A percentile compares a stretch with the other conserved stretches of the same genome.
Conservation (phyloP, 208 protist species). For the Tritrichomonas musculus region DNA sequence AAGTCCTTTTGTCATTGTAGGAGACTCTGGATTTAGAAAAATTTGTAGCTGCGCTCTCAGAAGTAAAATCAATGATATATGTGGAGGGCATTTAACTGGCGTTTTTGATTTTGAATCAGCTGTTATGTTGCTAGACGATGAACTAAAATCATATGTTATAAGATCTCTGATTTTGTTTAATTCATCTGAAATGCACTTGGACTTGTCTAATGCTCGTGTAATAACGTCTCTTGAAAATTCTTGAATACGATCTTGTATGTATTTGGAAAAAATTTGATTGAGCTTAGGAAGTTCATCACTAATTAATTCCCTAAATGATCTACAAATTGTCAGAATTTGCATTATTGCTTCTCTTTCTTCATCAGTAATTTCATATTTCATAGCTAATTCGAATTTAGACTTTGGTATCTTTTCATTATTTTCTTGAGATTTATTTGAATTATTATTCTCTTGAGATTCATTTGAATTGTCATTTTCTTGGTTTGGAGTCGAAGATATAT, state of each 20-base stretch:
- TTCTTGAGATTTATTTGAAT: background rate
- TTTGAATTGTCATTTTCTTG: too few species aligned
- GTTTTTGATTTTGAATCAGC: too few species aligned
- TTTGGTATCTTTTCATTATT: background rate
- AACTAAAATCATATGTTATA: background rate
- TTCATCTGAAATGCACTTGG: background rate
- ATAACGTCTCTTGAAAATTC: background rate
- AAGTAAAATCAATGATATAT: background rate
- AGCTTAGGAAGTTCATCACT: background rate
- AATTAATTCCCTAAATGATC: background rate
- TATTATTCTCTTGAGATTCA: background rate
- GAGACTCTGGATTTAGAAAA: background rate
- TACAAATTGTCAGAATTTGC: background rate
- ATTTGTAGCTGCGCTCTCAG: background rate
- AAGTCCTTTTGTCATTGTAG: background rate
- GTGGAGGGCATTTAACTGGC: background rate
- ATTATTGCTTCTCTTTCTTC: background rate
- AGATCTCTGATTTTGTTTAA: background rate
- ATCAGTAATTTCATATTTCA: background rate
- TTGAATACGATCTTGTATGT: background rate
- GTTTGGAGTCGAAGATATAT: background rate
- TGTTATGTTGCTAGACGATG: background rate
- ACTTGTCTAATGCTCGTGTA: background rate
- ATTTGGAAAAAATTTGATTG: background rate
- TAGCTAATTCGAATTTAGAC: background rate